Evolutionary conservation across 192 early-diverging fungal genomes (phyloP).

Genomic region (Linnemannia zychae): DNA sequence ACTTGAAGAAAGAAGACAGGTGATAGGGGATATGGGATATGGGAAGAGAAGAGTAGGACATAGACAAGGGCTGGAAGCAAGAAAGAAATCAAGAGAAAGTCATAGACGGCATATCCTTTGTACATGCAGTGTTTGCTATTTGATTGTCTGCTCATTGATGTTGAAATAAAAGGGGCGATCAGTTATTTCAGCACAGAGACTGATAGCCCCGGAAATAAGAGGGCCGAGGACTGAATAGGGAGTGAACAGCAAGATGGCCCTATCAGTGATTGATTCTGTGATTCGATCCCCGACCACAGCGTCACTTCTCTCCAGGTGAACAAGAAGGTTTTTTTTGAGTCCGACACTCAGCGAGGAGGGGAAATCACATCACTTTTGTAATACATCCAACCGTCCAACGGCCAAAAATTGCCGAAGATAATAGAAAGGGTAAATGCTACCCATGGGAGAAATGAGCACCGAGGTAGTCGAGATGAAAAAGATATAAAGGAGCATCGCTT

Average conservation of each 20-base stretch:
- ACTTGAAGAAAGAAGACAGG: neutral
- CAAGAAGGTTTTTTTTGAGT: constrained; percentile 2
- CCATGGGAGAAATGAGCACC: constrained; percentile 1
- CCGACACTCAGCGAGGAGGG: neutral
- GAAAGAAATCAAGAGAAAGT: neutral
- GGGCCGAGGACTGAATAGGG: neutral
- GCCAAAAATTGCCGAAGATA: neutral
- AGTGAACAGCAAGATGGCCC: neutral
- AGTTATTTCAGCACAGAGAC: neutral
- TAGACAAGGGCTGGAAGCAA: neutral
- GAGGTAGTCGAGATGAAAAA: neutral
- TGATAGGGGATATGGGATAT: too few species aligned
- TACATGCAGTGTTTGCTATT: neutral
- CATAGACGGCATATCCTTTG: neutral
- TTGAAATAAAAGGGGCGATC: neutral
- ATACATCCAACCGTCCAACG: too few species aligned
- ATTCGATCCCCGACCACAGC: neutral
- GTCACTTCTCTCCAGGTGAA: neutral
- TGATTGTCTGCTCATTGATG: neutral
- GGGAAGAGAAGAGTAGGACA: neutral
- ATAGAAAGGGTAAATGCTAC: neutral
- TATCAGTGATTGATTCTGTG: neutral
- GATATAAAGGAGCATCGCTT: constrained; percentile 15
- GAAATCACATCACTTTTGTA: neutral
- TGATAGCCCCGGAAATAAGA: neutral